Evolutionary conservation across 2,329 filamentous ascomycete species (phyloP), one percentile per base, ranked within the genome.

Genomic region (Stachybotrys echinatus): DNA sequence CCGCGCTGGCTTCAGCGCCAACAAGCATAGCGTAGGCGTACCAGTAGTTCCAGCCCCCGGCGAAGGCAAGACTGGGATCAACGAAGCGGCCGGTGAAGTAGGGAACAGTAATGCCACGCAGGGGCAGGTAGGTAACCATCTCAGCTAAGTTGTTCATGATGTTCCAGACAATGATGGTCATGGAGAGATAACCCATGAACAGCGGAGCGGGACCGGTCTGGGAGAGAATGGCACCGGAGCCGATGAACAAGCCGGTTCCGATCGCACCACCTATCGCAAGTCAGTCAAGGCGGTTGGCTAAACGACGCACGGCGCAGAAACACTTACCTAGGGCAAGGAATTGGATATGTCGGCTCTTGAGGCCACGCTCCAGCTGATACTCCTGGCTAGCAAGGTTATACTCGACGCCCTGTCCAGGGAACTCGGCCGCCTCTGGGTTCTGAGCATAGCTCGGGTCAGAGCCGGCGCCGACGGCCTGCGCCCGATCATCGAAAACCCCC

Each of bases 101-200:
- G 17, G 79, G 76, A 27, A 82, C 71, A 1, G 78, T 80, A 53
- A 80, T 79, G 6, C 79, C 79, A 48, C 73, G 74, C 62, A 81
- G 70, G 1, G 79, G 78, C 1, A 82, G 70, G 47, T 75, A 80
- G 2, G 74, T 74, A 2, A 73, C 72, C 72, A 82, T 80, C 60
- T 82, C 79, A 8, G 71, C 78, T 8, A 81, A 67, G 51, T 67
- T 59, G 62, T 80, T 79, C 77, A 80, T 80, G 49, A 80, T 66
- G 48, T 71, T 65, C 72, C 74, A 81, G 22, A 81, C 76, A 10
- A 80, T 60, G 3, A 68, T 22, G 71, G 78, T 79, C 76, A 80
- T 79, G 55, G 69, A 71, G 6, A 79, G 58, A 64, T 89, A 91
- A 21, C 80, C 83, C 65, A 91, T 83, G 62, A 90, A 77, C 17